Conservation (phyloP, 1,284 basidiomycete genomes). For the Porodaedalea pini region DNA sequence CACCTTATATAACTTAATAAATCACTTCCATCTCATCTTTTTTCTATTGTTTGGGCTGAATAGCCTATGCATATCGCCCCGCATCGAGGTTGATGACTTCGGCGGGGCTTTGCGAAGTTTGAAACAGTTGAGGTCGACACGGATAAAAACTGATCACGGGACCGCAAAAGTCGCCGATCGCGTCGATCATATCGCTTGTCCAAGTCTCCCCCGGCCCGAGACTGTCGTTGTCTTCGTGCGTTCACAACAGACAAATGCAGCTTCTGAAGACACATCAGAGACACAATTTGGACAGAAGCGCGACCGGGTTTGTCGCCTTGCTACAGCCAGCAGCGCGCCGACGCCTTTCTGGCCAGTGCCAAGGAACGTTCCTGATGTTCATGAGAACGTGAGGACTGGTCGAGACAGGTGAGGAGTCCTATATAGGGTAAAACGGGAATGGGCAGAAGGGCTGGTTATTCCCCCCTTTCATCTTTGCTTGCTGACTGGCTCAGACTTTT, state of each 20-base stretch:
- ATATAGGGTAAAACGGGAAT: background rate
- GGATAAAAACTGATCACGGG: too few species aligned
- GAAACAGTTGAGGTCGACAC: too few species aligned
- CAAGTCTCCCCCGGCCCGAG: too few species aligned
- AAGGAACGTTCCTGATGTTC: background rate
- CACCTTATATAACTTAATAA: background rate
- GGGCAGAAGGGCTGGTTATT: background rate
- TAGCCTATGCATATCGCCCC: too few species aligned
- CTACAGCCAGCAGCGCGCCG: background rate
- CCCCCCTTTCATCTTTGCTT: background rate
- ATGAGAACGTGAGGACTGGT: background rate
- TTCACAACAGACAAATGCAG: too few species aligned
- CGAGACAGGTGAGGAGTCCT: background rate
- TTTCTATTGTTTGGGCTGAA: too few species aligned
- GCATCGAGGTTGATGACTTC: too few species aligned
- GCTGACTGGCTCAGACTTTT: slow-evolving; percentile 21
- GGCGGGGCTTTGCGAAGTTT: too few species aligned
- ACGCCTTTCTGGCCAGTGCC: background rate
- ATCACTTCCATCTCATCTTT: background rate
- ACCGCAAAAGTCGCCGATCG: too few species aligned
- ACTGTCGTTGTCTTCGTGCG: too few species aligned
- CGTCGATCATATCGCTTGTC: too few species aligned
- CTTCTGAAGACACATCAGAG: background rate
- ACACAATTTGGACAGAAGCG: background rate
- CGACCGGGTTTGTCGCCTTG: background rate